phyloP scores from a whole-genome alignment of 169 alveolate species.

The Eimeria zaria region DNA sequence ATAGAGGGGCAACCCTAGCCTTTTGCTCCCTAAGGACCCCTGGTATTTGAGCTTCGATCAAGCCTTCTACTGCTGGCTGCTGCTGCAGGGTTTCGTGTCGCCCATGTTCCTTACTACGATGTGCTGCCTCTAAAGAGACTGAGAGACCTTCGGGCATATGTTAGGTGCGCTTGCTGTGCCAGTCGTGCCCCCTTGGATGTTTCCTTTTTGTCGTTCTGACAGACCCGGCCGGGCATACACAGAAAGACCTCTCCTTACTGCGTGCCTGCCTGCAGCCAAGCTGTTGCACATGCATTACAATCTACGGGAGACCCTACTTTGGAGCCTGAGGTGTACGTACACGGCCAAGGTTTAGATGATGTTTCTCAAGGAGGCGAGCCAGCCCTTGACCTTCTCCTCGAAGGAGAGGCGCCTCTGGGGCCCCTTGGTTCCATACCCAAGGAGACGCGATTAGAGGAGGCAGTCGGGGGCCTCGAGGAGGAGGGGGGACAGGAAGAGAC shows the following conservation, averaged over 20 bases:
- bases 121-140: conserved; percentile 27
- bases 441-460: not conserved
- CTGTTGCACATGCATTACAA: conserved; percentile 53
- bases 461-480: not conserved
- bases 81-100: conserved; percentile 73
- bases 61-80: conserved; percentile 21
- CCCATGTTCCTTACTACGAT: conserved; percentile 80
- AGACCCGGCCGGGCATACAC: not conserved
- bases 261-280: conserved; percentile 27
- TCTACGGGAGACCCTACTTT: not conserved
- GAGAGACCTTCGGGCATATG: conserved; percentile 31
- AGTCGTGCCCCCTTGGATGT: not conserved
- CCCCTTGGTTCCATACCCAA: not conserved
- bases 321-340: conserved; percentile 20
- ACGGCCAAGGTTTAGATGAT: not conserved
- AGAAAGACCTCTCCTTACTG: not conserved
- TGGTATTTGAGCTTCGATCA: too few relatives aligned
- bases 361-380: not conserved
- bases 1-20: not conserved
- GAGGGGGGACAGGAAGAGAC: not conserved
- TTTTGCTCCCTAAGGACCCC: too few relatives aligned
- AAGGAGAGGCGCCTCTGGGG: not conserved
- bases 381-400: not conserved
- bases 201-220: not conserved
- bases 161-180: not conserved